Base-by-base conservation (phyloP, 305 asterid genomes). In the Fraxinus platypoda region DNA sequence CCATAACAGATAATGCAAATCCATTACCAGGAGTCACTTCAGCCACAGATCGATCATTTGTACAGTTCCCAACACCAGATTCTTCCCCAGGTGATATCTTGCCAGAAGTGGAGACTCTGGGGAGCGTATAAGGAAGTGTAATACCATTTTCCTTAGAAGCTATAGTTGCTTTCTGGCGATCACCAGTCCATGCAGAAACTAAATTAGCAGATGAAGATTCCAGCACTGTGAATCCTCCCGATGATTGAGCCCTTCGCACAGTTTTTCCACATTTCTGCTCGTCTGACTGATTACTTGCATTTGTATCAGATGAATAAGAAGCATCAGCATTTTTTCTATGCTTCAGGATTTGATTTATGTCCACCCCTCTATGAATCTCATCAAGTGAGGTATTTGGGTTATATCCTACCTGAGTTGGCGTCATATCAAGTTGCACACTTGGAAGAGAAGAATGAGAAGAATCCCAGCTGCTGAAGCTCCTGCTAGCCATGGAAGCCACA, bases 141-240 rank as follows among this genome's bases (percentile, higher is more conserved):
- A 19, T 35, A 35, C 80, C 81, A 78, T 82, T 87, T 78, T 84
- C 87, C 76, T 84, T 75, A 76, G 83, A 80, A 83, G 78, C 64
- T 78, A 70, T 37, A 74, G 30, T 74, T 79, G 81, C 88, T 34
- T 86, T 85, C 52, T 83, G 88, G 81, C 62, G 87, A 90, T 91
- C 90, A 82, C 95, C 97, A 66, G 90, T 88, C 97, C 94, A 86
- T 70, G 90, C 94, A 83, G 92, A 88, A 88, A 86, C 94, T 25
- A 90, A 84, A 76, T 89, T 83, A 88, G 92, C 94, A 28, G 97
- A 92, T 81, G 86, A 80, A 91, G 87, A 85, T 83, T 88, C 95
- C 81, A 85, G 88, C 17, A 72, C 82, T 0, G 88, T 87, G 79
- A 91, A 88, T 78, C 87, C 89, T 79, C 92, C 97, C 76, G 83